Evolutionary conservation across 2,329 filamentous ascomycete genomes (phyloP).

Genomic region (Penicillium sp.): DNA sequence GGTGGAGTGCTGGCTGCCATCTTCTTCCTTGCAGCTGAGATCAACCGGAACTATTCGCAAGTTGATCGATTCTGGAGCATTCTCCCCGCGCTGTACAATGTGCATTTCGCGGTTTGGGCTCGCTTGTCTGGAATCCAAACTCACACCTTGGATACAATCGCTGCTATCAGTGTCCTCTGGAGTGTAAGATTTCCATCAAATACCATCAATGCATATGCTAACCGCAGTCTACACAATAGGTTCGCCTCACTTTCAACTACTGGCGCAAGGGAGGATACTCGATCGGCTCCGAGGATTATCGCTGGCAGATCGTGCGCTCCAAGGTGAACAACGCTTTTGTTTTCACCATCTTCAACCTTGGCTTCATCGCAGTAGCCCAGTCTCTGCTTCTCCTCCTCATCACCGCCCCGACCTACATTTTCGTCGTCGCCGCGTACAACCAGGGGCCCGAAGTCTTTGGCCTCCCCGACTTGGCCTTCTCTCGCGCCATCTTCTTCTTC

Average conservation of each 20-base stretch:
- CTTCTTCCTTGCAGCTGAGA: constrained; percentile 75
- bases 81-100: constrained; percentile 81
- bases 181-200: constrained; percentile 58
- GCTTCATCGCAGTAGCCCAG: constrained; percentile 87
- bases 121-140: constrained; percentile 72
- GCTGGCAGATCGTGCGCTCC: constrained; percentile 77
- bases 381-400: constrained; percentile 78
- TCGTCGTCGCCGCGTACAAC: constrained; percentile 71
- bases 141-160: constrained; percentile 69
- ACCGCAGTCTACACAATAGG: constrained; percentile 46
- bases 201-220: neutral
- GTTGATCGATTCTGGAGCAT: constrained; percentile 92
- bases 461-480: constrained; percentile 61
- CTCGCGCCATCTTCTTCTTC: constrained; percentile 57
- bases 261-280: constrained; percentile 92
- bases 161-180: constrained; percentile 74
- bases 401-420: constrained; percentile 78
- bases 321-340: constrained; percentile 69
- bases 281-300: constrained; percentile 89
- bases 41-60: constrained; percentile 96
- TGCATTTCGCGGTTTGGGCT: constrained; percentile 83
- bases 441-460: constrained; percentile 57
- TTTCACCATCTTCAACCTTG: constrained; percentile 83
- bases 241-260: constrained; percentile 91
- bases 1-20: constrained; percentile 70